Conservation (phyloP, 225 moss, liverwort and hornwort species). For the Physcomitrium patens region DNA sequence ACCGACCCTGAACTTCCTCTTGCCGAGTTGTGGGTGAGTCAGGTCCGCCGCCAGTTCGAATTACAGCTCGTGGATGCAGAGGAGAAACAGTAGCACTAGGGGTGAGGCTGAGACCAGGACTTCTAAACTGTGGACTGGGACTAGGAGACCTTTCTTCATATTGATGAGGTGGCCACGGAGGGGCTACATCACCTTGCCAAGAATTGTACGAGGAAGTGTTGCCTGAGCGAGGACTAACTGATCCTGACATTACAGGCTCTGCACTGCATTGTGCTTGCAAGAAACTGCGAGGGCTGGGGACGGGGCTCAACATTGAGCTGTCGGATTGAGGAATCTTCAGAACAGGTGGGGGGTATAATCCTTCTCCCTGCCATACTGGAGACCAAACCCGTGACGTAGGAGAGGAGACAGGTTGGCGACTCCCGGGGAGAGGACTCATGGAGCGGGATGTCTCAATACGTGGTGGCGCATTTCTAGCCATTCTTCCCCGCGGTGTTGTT, state of each 20-base stretch:
- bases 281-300: constrained; percentile 76
- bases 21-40: constrained; percentile 85
- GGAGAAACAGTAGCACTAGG: constrained; percentile 89
- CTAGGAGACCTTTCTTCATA: constrained; percentile 74
- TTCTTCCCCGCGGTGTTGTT: constrained; percentile 64
- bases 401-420: constrained; percentile 67
- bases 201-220: constrained; percentile 91
- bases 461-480: constrained; percentile 58
- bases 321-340: constrained; percentile 76
- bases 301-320: constrained; percentile 92
- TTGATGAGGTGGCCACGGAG: constrained; percentile 57
- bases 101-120: constrained; percentile 78
- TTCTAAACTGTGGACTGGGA: constrained; percentile 82
- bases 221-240: constrained; percentile 85
- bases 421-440: constrained; percentile 80
- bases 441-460: constrained; percentile 65
- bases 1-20: constrained; percentile 72
- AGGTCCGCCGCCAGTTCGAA: constrained; percentile 46
- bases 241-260: constrained; percentile 64
- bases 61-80: constrained; percentile 66
- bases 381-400: constrained; percentile 59
- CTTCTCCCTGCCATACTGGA: constrained; percentile 26
- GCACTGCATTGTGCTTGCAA: constrained; percentile 50
- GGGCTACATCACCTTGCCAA: constrained; percentile 80
- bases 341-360: constrained; percentile 43